A percentile compares a stretch with the other conserved stretches of the same genome.
phyloP scores from a whole-genome alignment of 495 filamentous ascomycete species.

The Thozetella sp. region DNA sequence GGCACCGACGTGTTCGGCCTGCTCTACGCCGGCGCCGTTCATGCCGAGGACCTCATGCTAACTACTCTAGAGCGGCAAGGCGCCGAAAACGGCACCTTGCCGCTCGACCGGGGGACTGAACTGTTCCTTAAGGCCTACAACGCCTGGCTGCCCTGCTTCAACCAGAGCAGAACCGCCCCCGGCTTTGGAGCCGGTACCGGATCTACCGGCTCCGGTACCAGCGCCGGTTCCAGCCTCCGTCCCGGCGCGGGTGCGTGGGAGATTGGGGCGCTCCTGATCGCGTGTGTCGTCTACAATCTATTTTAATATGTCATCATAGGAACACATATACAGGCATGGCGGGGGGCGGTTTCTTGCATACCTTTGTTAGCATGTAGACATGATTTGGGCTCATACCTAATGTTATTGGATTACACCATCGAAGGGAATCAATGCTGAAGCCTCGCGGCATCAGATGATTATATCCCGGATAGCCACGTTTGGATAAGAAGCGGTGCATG shows the following conservation, averaged over 20 bases:
- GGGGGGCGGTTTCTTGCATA: too few relatives aligned
- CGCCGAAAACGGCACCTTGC: background rate
- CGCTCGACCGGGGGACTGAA: background rate
- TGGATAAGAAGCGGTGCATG: too few relatives aligned
- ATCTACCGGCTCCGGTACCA: background rate
- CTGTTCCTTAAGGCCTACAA: background rate
- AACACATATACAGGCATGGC: background rate
- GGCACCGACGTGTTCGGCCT: conserved; percentile 4
- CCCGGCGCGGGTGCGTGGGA: background rate
- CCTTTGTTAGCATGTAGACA: too few relatives aligned
- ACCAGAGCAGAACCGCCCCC: background rate
- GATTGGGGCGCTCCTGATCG: background rate
- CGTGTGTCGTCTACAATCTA: background rate
- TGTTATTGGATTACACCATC: too few relatives aligned
- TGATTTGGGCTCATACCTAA: too few relatives aligned
- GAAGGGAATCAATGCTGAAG: too few relatives aligned
- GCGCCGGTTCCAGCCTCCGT: background rate
- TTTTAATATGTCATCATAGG: background rate
- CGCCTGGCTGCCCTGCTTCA: conserved; percentile 1
- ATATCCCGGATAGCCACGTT: too few relatives aligned
- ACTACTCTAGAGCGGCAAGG: background rate
- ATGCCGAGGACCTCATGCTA: background rate
- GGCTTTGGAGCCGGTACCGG: background rate
- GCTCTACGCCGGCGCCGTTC: background rate
- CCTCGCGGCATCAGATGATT: too few relatives aligned